Conservation (phyloP, 2,329 filamentous ascomycete species). For the Penicillium sp. region DNA sequence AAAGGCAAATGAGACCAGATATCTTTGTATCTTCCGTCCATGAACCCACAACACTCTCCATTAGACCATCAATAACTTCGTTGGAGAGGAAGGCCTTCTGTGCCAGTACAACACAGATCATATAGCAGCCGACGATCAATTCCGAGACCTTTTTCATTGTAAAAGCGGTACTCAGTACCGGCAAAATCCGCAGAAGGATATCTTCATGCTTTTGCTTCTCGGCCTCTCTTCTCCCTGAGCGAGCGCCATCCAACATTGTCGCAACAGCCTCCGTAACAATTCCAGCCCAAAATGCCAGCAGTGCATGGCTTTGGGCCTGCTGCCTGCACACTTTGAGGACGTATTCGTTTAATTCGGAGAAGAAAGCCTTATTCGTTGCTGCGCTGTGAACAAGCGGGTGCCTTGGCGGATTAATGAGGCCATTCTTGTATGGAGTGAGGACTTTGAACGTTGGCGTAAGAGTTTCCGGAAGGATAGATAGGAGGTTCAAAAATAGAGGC, state of each 20-base stretch:
- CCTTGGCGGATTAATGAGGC: conserved; percentile 71
- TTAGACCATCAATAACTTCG: conserved; percentile 75
- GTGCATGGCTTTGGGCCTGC: conserved; percentile 69
- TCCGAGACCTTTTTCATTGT: conserved; percentile 72
- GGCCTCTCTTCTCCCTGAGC: conserved; percentile 71
- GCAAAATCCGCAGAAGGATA: conserved; percentile 66
- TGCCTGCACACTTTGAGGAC: conserved; percentile 70
- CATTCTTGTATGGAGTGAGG: conserved; percentile 79
- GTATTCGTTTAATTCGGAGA: conserved; percentile 74
- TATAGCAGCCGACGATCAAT: conserved; percentile 82
- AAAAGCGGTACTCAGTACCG: conserved; percentile 72
- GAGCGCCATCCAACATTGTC: conserved; percentile 72
- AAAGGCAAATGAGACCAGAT: conserved; percentile 74
- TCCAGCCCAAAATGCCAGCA: conserved; percentile 89
- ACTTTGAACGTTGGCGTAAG: conserved; percentile 77
- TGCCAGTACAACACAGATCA: conserved; percentile 82
- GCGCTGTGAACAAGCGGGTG: conserved; percentile 81
- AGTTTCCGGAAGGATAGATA: conserved; percentile 76
- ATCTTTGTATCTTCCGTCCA: conserved; percentile 72
- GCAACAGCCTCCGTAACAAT: conserved; percentile 82
- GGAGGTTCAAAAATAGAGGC: conserved; percentile 76
- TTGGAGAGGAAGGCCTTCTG: conserved; percentile 79
- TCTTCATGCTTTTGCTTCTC: conserved; percentile 80
- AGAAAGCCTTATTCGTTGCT: conserved; percentile 72
- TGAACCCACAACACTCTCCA: conserved; percentile 79